A percentile compares a stretch with the other conserved stretches of the same genome.
These are phyloP conservation scores for Lolium rigidum DNA, from an alignment of 176 grass and related monocot species.

Conservation along the genomic window DNA sequence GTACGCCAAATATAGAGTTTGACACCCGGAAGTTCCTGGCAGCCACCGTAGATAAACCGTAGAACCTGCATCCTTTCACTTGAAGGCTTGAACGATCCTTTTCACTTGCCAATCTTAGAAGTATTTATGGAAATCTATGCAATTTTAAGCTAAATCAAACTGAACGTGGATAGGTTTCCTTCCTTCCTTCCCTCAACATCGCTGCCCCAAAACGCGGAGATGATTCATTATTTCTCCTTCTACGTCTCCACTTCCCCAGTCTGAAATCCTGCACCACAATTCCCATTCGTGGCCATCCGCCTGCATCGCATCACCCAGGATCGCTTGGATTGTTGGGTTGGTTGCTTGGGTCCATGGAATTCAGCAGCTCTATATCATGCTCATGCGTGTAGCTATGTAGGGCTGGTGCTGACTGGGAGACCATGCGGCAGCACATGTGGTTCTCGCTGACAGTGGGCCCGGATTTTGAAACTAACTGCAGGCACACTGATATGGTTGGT, in stretches of 20 bases:
- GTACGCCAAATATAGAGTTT: background rate
- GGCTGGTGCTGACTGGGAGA: slow-evolving; percentile 29
- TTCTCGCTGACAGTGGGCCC: background rate
- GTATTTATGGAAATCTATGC: background rate
- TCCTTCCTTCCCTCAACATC: background rate
- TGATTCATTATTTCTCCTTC: background rate
- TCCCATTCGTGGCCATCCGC: background rate
- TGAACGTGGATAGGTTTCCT: background rate
- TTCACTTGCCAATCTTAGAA: background rate
- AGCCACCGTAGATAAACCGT: background rate
- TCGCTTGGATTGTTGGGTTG: background rate
- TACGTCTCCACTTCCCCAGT: slow-evolving; percentile 18
- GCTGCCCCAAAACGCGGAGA: background rate
- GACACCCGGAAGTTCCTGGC: background rate
- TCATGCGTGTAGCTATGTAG: background rate
- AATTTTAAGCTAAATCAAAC: background rate
- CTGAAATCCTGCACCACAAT: background rate
- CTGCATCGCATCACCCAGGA: background rate
- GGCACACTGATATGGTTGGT: background rate
- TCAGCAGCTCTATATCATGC: background rate
- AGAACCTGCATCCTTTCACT: background rate
- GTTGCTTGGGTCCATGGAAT: slow-evolving; percentile 26
- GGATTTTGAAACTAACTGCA: background rate
- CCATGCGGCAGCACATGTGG: background rate
- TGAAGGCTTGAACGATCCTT: background rate